These are phyloP conservation scores for Oehlia diaphana DNA, from an alignment of 192 early-diverging fungal genomes.

Conservation along the genomic window DNA sequence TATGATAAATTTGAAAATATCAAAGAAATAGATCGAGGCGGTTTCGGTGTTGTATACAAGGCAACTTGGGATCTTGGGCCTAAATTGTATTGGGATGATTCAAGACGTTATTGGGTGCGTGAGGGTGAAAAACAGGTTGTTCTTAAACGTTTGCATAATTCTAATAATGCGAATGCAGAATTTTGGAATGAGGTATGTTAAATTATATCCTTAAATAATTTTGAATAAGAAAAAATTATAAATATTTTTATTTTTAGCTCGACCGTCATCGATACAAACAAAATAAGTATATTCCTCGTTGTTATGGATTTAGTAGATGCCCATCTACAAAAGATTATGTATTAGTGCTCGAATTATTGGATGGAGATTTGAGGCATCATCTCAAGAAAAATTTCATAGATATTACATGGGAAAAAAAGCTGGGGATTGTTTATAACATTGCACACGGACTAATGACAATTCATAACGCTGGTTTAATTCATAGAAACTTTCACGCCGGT, in stretches of 20 bases:
- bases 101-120: background rate
- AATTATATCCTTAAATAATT: background rate
- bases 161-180: background rate
- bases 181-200: slow-evolving; percentile 18
- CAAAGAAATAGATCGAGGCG: slow-evolving; percentile 9
- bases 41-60: slow-evolving; percentile 22
- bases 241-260: background rate
- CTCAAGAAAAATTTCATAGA: background rate
- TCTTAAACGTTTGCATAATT: background rate
- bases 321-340: slow-evolving; percentile 4
- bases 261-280: background rate
- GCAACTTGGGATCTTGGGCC: slow-evolving; percentile 18
- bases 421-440: slow-evolving; percentile 14
- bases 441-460: slow-evolving; percentile 18
- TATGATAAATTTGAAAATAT: slow-evolving; percentile 23
- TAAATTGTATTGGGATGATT: slow-evolving; percentile 25
- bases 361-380: slow-evolving; percentile 1
- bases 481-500: slow-evolving; percentile 19
- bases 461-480: slow-evolving; percentile 19
- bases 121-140: slow-evolving; percentile 8
- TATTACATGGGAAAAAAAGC: slow-evolving; percentile 17
- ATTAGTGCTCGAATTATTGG: slow-evolving; percentile 7
- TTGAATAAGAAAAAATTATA: no score
- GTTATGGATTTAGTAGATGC: slow-evolving; percentile 8
- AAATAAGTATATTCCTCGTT: slow-evolving; percentile 4